Percentiles rank a stretch among this genome's conserved stretches.
phyloP scores from a whole-genome alignment of 352 stramenopile genomes.

The Elongisporangium prolatum region DNA sequence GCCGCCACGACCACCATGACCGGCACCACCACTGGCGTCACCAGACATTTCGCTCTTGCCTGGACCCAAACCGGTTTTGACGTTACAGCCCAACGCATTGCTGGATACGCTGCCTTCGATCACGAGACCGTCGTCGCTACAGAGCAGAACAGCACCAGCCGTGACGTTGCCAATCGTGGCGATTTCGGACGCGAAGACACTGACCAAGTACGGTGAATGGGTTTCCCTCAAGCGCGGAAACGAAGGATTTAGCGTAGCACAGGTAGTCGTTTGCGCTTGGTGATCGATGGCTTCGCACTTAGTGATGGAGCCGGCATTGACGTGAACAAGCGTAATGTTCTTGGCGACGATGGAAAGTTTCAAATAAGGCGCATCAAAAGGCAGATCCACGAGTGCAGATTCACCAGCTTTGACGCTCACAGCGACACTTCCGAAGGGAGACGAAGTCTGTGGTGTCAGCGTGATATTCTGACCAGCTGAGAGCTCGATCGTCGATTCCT shows the following conservation, averaged over 20 bases:
- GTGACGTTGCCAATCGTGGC: constrained; percentile 41
- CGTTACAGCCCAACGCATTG: constrained; percentile 34
- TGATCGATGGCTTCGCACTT: constrained; percentile 34
- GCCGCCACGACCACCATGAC: constrained; percentile 59
- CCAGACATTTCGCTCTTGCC: constrained; percentile 44
- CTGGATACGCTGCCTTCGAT: constrained; percentile 35
- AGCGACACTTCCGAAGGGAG: constrained; percentile 23
- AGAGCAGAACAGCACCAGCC: constrained; percentile 56
- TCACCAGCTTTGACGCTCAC: constrained; percentile 28
- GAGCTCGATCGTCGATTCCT: background rate
- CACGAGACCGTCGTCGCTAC: constrained; percentile 31
- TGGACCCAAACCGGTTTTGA: constrained; percentile 33
- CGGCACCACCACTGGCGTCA: constrained; percentile 56
- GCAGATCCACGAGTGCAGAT: constrained; percentile 33
- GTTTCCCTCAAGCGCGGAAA: background rate
- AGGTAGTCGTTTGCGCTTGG: constrained; percentile 35
- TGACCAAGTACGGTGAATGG: constrained; percentile 31
- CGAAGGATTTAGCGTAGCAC: constrained; percentile 18
- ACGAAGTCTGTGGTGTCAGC: constrained; percentile 33
- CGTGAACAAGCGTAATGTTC: constrained; percentile 38
- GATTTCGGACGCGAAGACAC: constrained; percentile 34
- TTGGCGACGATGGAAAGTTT: constrained; percentile 32
- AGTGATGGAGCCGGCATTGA: constrained; percentile 40
- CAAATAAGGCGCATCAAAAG: constrained; percentile 55
- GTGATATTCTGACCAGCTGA: constrained; percentile 23